These are phyloP conservation scores for Trypanosoma mega DNA, from an alignment of 208 protist genomes.

Conservation along the genomic window DNA sequence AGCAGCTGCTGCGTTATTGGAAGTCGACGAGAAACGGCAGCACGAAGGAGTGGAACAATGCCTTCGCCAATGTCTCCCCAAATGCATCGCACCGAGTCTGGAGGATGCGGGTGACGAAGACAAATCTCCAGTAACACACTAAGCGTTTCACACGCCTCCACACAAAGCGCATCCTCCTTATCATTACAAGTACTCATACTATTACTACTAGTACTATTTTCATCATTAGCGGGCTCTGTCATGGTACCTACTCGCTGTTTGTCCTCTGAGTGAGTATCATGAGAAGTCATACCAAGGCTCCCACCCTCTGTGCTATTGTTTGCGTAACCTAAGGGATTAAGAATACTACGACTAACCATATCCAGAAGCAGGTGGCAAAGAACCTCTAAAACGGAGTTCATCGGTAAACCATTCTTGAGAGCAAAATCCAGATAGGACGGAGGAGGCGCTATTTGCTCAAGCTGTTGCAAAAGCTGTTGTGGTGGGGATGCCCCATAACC, in stretches of 20 bases:
- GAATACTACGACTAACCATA: conserved; percentile 3
- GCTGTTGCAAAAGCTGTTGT: no score
- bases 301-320: no score
- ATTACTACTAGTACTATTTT: no score
- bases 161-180: conserved; percentile 14
- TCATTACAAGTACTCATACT: background rate
- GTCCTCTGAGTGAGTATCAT: no score
- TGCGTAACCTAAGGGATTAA: no score
- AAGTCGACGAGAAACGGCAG: conserved; percentile 22
- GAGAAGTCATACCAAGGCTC: no score
- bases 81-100: conserved; percentile 14
- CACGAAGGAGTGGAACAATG: conserved; percentile 32
- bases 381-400: conserved; percentile 2
- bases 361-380: conserved; percentile 9
- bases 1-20: conserved; percentile 36
- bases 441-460: no score
- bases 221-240: no score
- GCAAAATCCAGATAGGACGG: no score
- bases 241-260: no score
- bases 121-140: conserved; percentile 38
- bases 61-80: conserved; percentile 34
- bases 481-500: no score
- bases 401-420: no score
- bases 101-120: conserved; percentile 9
- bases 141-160: conserved; percentile 36